Base-by-base conservation (phyloP, 257 asterid species). In the Forsythia viridissima region DNA sequence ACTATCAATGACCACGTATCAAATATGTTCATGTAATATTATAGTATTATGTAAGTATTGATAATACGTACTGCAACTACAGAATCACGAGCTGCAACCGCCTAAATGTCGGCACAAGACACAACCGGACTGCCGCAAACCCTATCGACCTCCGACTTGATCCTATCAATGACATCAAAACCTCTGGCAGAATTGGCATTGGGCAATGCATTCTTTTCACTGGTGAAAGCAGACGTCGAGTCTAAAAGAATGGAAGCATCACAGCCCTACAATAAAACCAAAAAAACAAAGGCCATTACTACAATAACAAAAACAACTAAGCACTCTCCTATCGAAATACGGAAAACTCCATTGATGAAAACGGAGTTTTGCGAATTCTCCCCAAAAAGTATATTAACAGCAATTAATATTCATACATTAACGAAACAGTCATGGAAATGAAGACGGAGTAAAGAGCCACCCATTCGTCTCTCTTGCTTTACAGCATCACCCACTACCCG, bases 51-150 rank as follows among this genome's bases (percentile, higher is more conserved):
- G 3, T 11, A 13, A 5, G 8, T 74, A 42, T 74, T 4, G 9
- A 21, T 65, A 16, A 38, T 48, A 77, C 72, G 0, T 4, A 82
- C 88, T 30, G 80, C 83, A 44, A 85, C 77, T 0, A 88, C 88
- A 0, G 94, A 89, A 79, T 91, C 92, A 59, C 88, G 86, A 11
- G 94, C 92, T 21, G 90, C 92, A 13, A 89, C 80, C 0, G 91
- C 90, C 8, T 89, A 16, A n/a, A 91, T 83, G 30, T 91, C 94
- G 0, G 88, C 91, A 43, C 96, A 89, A 0, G 92, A 89, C 0
- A 88, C 90, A 1, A 87, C 77, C 0, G 82, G 81, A 2, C 88
- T 72, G 2, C 79, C 67, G 44, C 92, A 91, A 11, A 43, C 88
- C 11, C 41, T 51, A 69, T 89, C 87, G 3, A 85, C 77, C 11